Evolutionary conservation across 2,329 filamentous ascomycete genomes (phyloP), one percentile per base, ranked within the genome.

Genomic region (Monosporascus sp.): DNA sequence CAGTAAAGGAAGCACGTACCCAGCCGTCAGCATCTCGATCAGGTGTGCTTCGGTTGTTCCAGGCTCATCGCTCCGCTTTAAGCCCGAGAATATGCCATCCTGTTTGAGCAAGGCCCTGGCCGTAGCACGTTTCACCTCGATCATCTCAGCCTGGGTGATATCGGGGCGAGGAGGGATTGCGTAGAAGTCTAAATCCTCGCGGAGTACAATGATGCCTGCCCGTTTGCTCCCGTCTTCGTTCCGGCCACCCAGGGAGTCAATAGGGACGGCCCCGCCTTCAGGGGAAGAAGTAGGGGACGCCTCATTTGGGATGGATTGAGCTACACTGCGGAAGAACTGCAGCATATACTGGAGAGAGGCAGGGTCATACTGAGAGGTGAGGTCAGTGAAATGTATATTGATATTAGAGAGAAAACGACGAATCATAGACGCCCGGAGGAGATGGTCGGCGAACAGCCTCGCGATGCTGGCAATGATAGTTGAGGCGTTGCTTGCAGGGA

Each of bases 11-110:
- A 27, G 48, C 9, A 77, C 87, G 74, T 79, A 97, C 93, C 93
- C 94, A 68, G 94, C 94, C 52, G 94, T 99, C 73, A 99, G 75
- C 94, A 99, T 99, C 77, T 99, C 94, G 66, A 99, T 99, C 40
- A 99, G 79, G 77, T 99, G 94, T 62, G 96, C 94, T 73, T 99
- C 94, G 0, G 94, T 99, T 19, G 93, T 97, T 20, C 94, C 94
- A 19, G 90, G 87, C 73, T 99, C 94, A 63, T 99, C 92, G 65
- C 93, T 97, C 69, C 93, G 91, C 71, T 94, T 88, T 47, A 99
- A 76, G 0, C 94, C 94, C 3, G 92, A 96, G 70, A 99, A 99
- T 64, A 99, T 99, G 48, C 94, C 94, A 63, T 92, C 85, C 71
- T 99, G 94, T 67, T 84, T 83, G 62, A 97, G 80, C 59, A 99